phyloP scores from a whole-genome alignment of 371 early-diverging fungal species.

The Sporodiniella umbellata region DNA sequence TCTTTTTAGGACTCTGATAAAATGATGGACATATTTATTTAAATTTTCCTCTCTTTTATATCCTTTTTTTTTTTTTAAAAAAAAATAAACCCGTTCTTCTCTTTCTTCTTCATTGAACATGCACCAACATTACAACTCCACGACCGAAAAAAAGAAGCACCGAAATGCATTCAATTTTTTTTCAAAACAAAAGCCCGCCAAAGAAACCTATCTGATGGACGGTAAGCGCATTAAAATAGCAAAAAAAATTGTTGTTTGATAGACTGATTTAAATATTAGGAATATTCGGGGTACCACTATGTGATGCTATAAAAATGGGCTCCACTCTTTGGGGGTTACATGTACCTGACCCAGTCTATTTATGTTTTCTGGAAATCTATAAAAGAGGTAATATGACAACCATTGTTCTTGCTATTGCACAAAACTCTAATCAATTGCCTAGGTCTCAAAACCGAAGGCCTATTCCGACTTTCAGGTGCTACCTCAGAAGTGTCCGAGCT shows the following conservation, averaged over 20 bases:
- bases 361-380: slow-evolving; percentile 21
- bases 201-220: not conserved
- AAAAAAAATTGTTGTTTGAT: not conserved
- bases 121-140: not conserved
- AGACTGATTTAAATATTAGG: slow-evolving; percentile 6
- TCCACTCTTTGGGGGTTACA: slow-evolving; percentile 14
- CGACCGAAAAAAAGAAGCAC: slow-evolving; percentile 12
- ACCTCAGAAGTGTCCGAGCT: slow-evolving; percentile 33
- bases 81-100: not conserved
- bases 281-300: slow-evolving; percentile 22
- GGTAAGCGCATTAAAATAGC: not conserved
- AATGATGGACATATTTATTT: too few species aligned
- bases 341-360: slow-evolving; percentile 21
- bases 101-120: not conserved
- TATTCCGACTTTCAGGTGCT: slow-evolving; percentile 48
- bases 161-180: slow-evolving; percentile 18
- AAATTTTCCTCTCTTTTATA: too few species aligned
- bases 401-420: too few species aligned
- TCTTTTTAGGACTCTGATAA: too few species aligned
- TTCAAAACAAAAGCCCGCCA: slow-evolving; percentile 6
- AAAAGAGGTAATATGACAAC: slow-evolving; percentile 19
- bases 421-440: too few species aligned
- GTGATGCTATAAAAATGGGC: slow-evolving; percentile 17
- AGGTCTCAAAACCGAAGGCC: slow-evolving; percentile 27
- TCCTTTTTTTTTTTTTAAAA: too few species aligned